These are phyloP conservation scores for Rhizopus microsporus DNA, from an alignment of 371 early-diverging fungal species.

Conservation along the genomic window DNA sequence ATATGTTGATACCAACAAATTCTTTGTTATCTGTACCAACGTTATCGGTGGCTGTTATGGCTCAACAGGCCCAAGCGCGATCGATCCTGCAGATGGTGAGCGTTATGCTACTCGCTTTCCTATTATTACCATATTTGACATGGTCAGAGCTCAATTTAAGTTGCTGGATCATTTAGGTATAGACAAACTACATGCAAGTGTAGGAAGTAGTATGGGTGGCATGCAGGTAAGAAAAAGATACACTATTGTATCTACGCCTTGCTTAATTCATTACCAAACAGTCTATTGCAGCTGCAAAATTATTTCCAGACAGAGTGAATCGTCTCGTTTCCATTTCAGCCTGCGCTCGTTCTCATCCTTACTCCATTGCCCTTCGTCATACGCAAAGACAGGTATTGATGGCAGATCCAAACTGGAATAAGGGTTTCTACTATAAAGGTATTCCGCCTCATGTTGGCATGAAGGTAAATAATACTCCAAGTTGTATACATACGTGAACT, in stretches of 20 bases:
- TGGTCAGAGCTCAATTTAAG: slow-evolving; percentile 91
- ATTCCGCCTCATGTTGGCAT: slow-evolving; percentile 93
- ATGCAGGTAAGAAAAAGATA: slow-evolving; percentile 67
- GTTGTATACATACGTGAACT: not conserved
- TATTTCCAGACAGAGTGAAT: slow-evolving; percentile 84
- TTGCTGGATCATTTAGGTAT: slow-evolving; percentile 84
- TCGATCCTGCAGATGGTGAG: slow-evolving; percentile 70
- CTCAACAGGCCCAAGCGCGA: slow-evolving; percentile 82
- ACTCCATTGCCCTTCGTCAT: slow-evolving; percentile 90
- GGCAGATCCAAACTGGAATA: slow-evolving; percentile 95
- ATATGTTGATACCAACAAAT: slow-evolving; percentile 83
- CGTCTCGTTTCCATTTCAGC: slow-evolving; percentile 85
- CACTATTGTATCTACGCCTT: not conserved
- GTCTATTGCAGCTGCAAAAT: slow-evolving; percentile 82
- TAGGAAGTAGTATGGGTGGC: slow-evolving; percentile 95
- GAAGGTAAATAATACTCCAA: slow-evolving; percentile 57
- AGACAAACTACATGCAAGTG: slow-evolving; percentile 81
- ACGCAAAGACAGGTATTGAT: slow-evolving; percentile 91
- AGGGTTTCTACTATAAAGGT: slow-evolving; percentile 90
- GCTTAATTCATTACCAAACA: slow-evolving; percentile 9
- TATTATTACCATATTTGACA: slow-evolving; percentile 90
- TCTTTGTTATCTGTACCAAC: slow-evolving; percentile 87
- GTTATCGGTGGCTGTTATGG: slow-evolving; percentile 90
- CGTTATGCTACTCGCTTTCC: slow-evolving; percentile 93
- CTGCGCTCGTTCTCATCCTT: slow-evolving; percentile 94